A percentile compares a stretch with the other conserved stretches of the same genome.
These are phyloP conservation scores for Gloeostereum incarnatum DNA, from an alignment of 768 basidiomycete species.

Conservation along the genomic window DNA sequence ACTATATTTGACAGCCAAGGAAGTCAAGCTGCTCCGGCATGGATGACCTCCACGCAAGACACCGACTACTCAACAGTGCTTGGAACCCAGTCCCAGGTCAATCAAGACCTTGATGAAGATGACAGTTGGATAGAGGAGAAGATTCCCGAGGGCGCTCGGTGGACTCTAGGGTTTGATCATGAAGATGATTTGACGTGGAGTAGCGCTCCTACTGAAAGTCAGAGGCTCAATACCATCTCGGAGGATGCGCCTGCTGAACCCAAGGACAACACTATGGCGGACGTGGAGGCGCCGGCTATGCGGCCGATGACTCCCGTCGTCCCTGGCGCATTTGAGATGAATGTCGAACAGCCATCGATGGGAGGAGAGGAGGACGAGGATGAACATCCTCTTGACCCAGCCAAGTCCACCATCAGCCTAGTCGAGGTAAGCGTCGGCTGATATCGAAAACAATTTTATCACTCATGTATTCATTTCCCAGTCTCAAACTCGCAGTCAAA, in stretches of 20 bases:
- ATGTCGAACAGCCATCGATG: slow-evolving; percentile 21
- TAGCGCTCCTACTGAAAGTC: slow-evolving; percentile 53
- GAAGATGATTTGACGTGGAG: slow-evolving; percentile 78
- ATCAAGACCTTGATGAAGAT: slow-evolving; percentile 43
- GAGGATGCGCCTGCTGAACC: no score
- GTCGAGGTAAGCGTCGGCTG: slow-evolving; percentile 41
- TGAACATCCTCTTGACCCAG: slow-evolving; percentile 28
- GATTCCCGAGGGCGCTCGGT: slow-evolving; percentile 40
- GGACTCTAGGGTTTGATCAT: slow-evolving; percentile 51
- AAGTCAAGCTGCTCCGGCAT: slow-evolving; percentile 35
- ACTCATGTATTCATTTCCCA: slow-evolving; percentile 11
- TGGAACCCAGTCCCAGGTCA: slow-evolving; percentile 25
- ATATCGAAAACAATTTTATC: no score
- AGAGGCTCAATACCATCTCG: slow-evolving; percentile 35
- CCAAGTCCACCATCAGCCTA: slow-evolving; percentile 25
- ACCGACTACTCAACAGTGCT: slow-evolving; percentile 32
- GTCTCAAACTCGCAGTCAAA: slow-evolving; percentile 31
- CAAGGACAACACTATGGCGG: slow-evolving; percentile 2
- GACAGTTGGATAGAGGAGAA: slow-evolving; percentile 76
- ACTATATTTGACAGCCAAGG: slow-evolving; percentile 38
- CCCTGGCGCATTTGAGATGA: slow-evolving; percentile 25
- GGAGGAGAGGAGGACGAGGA: slow-evolving; percentile 31
- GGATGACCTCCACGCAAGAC: slow-evolving; percentile 56
- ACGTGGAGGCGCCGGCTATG: slow-evolving; percentile 9
- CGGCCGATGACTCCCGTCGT: slow-evolving; percentile 8